phyloP scores from a whole-genome alignment of 1,284 basidiomycete species.

The Anthracocystis setariae region DNA sequence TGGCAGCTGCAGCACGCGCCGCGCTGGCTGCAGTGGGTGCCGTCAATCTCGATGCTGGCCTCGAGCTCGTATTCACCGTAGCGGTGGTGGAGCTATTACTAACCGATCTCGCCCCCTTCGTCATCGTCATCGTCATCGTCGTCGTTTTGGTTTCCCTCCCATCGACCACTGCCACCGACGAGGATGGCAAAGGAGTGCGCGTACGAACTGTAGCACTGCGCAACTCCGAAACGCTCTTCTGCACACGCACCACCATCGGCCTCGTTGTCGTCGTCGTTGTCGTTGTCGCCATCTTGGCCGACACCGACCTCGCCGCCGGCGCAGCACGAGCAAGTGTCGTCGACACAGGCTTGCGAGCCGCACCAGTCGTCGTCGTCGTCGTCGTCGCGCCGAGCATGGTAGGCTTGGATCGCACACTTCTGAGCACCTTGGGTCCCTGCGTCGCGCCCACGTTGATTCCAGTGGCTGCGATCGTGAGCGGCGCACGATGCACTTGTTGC shows the following conservation, averaged over 20 bases:
- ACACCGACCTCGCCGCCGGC: constrained; percentile 7
- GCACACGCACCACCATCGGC: constrained; percentile 11
- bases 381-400: not conserved
- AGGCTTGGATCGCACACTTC: constrained; percentile 10
- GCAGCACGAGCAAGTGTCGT: not conserved
- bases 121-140: too few species aligned
- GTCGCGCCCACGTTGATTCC: not conserved
- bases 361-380: too few species aligned
- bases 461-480: constrained; percentile 2
- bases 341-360: not conserved
- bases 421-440: constrained; percentile 7
- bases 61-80: not conserved
- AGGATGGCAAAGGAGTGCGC: not conserved
- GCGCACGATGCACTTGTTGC: constrained; percentile 19
- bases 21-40: constrained; percentile 38
- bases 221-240: constrained; percentile 21
- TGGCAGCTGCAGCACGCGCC: constrained; percentile 31
- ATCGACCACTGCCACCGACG: too few species aligned
- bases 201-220: constrained; percentile 2
- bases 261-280: not conserved
- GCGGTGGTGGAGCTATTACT: constrained; percentile 16
- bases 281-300: constrained; percentile 4
- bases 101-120: not conserved
- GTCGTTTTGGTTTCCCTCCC: too few species aligned
- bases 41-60: constrained; percentile 26